Percentiles rank a stretch among this genome's conserved stretches.
These are phyloP conservation scores for Crithidia fasciculata DNA, from an alignment of 208 protist species.

Conservation along the genomic window DNA sequence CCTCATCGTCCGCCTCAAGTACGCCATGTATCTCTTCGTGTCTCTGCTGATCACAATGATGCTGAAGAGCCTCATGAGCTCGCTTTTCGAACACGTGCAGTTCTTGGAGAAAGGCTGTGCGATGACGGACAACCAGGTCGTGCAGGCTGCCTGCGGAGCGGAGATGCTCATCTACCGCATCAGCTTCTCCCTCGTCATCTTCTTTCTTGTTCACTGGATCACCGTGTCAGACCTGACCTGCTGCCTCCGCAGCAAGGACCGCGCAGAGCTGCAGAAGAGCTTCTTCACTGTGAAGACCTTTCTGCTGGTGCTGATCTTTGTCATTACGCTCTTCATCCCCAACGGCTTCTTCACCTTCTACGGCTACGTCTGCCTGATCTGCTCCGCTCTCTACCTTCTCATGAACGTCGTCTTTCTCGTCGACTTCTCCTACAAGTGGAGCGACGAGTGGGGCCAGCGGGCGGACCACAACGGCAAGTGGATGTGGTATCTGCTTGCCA, in stretches of 20 bases:
- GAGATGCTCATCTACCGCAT: constrained; percentile 89
- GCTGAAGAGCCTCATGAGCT: constrained; percentile 48
- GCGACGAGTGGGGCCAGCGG: constrained; percentile 89
- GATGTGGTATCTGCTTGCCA: constrained; percentile 83
- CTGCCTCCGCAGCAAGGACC: constrained; percentile 74
- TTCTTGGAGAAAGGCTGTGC: constrained; percentile 73
- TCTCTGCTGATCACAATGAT: constrained; percentile 75
- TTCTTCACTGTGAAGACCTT: constrained; percentile 87
- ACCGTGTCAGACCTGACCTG: constrained; percentile 89
- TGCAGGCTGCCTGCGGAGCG: constrained; percentile 58
- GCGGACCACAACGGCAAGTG: constrained; percentile 83
- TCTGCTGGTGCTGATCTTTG: constrained; percentile 65
- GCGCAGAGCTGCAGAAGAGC: constrained; percentile 74
- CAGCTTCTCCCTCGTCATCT: constrained; percentile 79
- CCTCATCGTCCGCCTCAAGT: constrained; percentile 76
- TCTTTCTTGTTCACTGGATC: constrained; percentile 87
- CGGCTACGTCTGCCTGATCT: constrained; percentile 85
- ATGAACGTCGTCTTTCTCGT: constrained; percentile 94
- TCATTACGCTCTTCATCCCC: constrained; percentile 82
- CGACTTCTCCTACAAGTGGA: constrained; percentile 94
- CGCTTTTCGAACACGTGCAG: constrained; percentile 53
- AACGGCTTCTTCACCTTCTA: constrained; percentile 87
- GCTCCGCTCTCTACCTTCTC: constrained; percentile 82
- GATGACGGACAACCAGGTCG: constrained; percentile 13
- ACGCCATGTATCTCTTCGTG: constrained; percentile 83